Evolutionary conservation across 2,329 filamentous ascomycete genomes (phyloP), one percentile per base, ranked within the genome.

Genomic region (Alternaria alternata): DNA sequence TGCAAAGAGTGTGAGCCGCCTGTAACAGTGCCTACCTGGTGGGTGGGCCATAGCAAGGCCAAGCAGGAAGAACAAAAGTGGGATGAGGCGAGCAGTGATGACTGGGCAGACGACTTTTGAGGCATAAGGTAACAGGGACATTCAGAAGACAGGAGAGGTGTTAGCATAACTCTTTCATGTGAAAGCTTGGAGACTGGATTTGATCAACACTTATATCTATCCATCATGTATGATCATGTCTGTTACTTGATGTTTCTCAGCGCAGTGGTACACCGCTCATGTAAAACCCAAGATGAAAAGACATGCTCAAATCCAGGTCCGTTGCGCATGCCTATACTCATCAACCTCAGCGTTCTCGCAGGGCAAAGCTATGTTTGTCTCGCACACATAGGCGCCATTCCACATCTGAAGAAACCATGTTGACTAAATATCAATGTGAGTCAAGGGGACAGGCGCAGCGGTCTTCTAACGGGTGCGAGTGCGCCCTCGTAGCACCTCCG

Each of bases 1-100:
- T 61, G 58, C 47, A 56, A 56, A 4, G 34, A 52, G 20, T 61
- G 58, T 20, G 34, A 57, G 30, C 32, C 51, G 3, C 43, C 44
- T 12, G 26, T 54, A 5, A 24, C 42, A 2, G 44, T 55, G 36
- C 30, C 46, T 6, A 38, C n/a, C 5, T 22, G 51, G 38, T 47
- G 34, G 32, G 18, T 22, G 16, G 36, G 51, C 16, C 41, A 46
- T 3, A 20, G 2, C 11, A 42, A 24, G n/a, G 14, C 14, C 24
- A 24, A 49, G n/a, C 11, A 30, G 44, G 46, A 57, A 28, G 38
- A 39, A 43, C 14, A 20, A 3, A 9, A 49, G n/a, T 34, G 22
- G 14, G 32, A 53, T 1, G 39, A 53, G n/a, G 32, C 20, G 20
- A 42, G 22, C 32, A 49, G 46, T 26, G 32, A 36, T 9, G 16